Percentiles rank a stretch among this genome's conserved stretches.
Evolutionary conservation across 371 early-diverging fungal genomes (phyloP).

Genomic region (Nematocida displodere): DNA sequence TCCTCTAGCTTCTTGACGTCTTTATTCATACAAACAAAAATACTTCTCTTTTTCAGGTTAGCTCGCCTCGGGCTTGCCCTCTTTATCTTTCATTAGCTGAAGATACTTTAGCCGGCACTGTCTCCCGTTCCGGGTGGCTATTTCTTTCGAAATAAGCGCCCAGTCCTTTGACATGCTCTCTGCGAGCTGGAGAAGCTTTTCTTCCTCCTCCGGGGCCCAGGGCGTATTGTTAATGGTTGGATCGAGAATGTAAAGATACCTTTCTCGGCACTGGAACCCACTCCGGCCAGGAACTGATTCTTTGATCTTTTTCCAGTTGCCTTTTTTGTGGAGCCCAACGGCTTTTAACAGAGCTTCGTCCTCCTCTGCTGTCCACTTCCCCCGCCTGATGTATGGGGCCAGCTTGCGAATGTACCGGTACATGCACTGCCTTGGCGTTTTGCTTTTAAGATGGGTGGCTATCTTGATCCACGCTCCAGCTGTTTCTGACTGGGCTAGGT

Average conservation of each 20-base stretch:
- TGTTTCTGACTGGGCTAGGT: constrained; percentile 75
- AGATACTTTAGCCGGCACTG: constrained; percentile 40
- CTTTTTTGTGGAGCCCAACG: constrained; percentile 16
- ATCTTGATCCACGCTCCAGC: constrained; percentile 45
- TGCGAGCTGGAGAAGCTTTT: background rate
- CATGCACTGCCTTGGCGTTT: constrained; percentile 69
- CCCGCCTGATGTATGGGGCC: constrained; percentile 71
- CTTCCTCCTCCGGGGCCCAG: constrained; percentile 36
- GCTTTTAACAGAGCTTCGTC: constrained; percentile 18
- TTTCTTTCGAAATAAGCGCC: constrained; percentile 6
- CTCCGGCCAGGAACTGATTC: constrained; percentile 29
- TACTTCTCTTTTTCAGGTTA: background rate
- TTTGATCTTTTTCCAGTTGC: constrained; percentile 45
- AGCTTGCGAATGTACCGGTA: constrained; percentile 71
- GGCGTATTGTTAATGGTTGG: constrained; percentile 15
- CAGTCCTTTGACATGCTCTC: background rate
- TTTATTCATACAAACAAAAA: constrained; percentile 27
- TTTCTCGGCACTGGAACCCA: constrained; percentile 47
- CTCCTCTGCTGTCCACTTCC: constrained; percentile 58
- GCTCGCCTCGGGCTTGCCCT: background rate
- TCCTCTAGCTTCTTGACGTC: constrained; percentile 12
- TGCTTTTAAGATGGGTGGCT: constrained; percentile 31
- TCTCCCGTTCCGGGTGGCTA: background rate
- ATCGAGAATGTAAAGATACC: constrained; percentile 45
- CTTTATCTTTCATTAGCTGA: background rate